These are phyloP conservation scores for Penicillium macrosclerotiorum DNA, from an alignment of 495 filamentous ascomycete genomes.

Conservation along the genomic window DNA sequence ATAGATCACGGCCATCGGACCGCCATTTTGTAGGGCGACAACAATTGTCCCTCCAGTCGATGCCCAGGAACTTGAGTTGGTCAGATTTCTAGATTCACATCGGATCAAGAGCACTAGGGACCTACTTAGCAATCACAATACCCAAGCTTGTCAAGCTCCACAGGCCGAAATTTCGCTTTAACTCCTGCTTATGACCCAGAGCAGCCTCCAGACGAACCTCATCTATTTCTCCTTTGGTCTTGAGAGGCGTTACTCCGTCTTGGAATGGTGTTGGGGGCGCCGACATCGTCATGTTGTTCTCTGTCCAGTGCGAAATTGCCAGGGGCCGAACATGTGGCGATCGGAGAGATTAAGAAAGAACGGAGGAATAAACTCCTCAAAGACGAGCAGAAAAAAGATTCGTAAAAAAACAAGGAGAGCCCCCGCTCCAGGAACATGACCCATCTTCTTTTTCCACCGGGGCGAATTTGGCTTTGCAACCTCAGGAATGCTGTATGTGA, in stretches of 20 bases:
- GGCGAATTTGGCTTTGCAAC: conserved; percentile 9
- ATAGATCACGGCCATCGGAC: conserved; percentile 45
- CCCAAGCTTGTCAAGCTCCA: conserved; percentile 45
- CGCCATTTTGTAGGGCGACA: conserved; percentile 42
- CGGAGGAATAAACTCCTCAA: neutral
- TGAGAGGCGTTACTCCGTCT: conserved; percentile 10
- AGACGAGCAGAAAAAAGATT: neutral
- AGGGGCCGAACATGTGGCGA: neutral
- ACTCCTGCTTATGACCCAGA: conserved; percentile 44
- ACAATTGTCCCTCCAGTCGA: conserved; percentile 45
- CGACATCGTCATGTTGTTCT: conserved; percentile 11
- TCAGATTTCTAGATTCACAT: neutral
- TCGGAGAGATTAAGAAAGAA: neutral
- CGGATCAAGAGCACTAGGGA: neutral
- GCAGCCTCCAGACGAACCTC: conserved; percentile 40
- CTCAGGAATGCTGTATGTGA: conserved; percentile 24
- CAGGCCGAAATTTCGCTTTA: conserved; percentile 40
- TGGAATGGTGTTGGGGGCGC: conserved; percentile 2
- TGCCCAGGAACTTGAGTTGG: conserved; percentile 36
- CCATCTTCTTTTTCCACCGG: conserved; percentile 6
- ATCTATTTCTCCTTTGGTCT: conserved; percentile 29
- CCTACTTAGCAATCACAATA: conserved; percentile 48
- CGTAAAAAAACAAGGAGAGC: conserved; percentile 4
- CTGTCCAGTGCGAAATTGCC: neutral
- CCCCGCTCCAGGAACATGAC: conserved; percentile 7